These are phyloP conservation scores for Candida broadrunensis DNA, from an alignment of 805 yeast species.

Conservation along the genomic window DNA sequence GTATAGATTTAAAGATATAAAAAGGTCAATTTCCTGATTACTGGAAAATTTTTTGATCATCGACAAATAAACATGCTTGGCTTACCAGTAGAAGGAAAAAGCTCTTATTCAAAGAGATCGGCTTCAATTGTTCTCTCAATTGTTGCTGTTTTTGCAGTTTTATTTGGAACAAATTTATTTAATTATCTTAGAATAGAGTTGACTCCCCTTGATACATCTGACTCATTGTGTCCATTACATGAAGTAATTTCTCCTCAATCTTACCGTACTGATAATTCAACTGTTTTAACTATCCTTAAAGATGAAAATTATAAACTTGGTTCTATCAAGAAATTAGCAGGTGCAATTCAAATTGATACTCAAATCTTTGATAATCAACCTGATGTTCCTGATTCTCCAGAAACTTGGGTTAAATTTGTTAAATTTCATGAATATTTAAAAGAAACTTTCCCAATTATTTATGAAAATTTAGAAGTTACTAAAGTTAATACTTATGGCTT, in stretches of 20 bases:
- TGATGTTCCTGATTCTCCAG: slow-evolving; percentile 50
- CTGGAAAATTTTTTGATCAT: too few species aligned
- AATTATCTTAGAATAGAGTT: slow-evolving; percentile 14
- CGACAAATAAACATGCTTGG: slow-evolving; percentile 9
- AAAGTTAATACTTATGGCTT: slow-evolving; percentile 62
- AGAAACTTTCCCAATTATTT: slow-evolving; percentile 52
- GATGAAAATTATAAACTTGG: slow-evolving; percentile 21
- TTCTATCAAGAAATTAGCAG: slow-evolving; percentile 46
- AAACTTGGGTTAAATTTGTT: slow-evolving; percentile 42
- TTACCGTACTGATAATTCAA: slow-evolving; percentile 29
- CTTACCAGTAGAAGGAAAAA: slow-evolving; percentile 10
- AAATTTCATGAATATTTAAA: slow-evolving; percentile 53
- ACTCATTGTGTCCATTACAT: slow-evolving; percentile 21
- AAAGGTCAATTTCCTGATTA: too few species aligned
- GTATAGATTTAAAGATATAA: too few species aligned
- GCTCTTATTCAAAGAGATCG: slow-evolving; percentile 5
- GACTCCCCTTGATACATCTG: slow-evolving; percentile 6
- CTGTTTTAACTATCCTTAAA: slow-evolving; percentile 24
- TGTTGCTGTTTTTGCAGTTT: slow-evolving; percentile 12
- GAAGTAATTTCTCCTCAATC: slow-evolving; percentile 20
- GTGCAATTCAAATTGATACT: slow-evolving; percentile 65
- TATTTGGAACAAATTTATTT: slow-evolving; percentile 15
- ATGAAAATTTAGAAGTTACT: slow-evolving; percentile 46
- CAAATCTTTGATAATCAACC: slow-evolving; percentile 53
- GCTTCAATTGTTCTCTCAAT: slow-evolving; percentile 7